Evolutionary conservation across 306 rosid genomes (phyloP).

Genomic region (Myrica gale): DNA sequence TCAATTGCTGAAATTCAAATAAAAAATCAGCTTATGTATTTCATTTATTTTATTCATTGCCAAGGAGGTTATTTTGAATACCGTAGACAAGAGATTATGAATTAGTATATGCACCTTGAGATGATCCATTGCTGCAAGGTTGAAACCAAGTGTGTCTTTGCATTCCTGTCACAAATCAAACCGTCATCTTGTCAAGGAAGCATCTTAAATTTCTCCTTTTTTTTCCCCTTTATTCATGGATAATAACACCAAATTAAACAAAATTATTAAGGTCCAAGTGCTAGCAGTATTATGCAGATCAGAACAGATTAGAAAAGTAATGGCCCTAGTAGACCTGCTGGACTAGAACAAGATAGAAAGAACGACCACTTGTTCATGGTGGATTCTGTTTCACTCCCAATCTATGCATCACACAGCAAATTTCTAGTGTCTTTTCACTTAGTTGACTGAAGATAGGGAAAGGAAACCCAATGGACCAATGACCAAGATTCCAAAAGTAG

Average conservation of each 20-base stretch:
- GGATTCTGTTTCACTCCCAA: not conserved
- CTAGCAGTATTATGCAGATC: not conserved
- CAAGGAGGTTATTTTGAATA: conserved; percentile 16
- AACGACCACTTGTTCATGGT: not conserved
- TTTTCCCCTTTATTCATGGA: not conserved
- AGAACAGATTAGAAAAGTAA: not conserved
- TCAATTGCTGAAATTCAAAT: conserved; percentile 67
- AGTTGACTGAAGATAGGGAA: not conserved
- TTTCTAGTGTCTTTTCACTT: not conserved
- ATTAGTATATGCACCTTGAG: conserved; percentile 54
- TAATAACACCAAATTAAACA: not conserved
- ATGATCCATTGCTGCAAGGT: conserved; percentile 98
- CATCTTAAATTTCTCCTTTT: conserved; percentile 1
- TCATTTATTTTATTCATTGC: not conserved
- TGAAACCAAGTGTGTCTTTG: conserved; percentile 82
- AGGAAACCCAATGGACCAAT: not conserved
- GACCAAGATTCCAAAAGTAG: not conserved
- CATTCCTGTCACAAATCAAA: conserved; percentile 59
- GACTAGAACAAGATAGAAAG: not conserved
- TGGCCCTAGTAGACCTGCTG: not conserved
- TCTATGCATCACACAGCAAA: not conserved
- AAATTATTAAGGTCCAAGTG: not conserved
- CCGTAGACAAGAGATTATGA: conserved; percentile 1
- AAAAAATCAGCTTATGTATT: not conserved
- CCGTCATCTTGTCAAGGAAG: conserved; percentile 24